Evolutionary conservation across 108 stramenopile genomes (phyloP), one percentile per base, ranked within the genome.

Genomic region (Nitzschia inconspicua): DNA sequence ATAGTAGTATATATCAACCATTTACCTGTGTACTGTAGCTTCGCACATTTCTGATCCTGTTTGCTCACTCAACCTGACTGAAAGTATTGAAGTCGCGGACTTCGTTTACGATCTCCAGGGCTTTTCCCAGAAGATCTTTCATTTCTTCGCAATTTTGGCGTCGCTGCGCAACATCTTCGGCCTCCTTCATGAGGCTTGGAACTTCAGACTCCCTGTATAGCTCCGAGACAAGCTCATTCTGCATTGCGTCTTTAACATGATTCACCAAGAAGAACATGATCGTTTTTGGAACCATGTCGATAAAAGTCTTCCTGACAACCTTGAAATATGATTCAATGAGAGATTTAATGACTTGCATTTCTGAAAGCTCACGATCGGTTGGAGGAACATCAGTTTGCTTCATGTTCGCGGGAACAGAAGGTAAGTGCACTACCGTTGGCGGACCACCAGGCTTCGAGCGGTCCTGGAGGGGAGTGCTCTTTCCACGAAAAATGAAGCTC

Each of bases 191-290:
- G 66, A 96, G 63, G 30, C 63, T 76, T 39, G 69, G 76, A 44
- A 90, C 71, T 54, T 91, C 86, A 22, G 78, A 84, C 47, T 96
- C 95, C 26, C 90, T 74, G 79, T 98, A 99, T 47, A 99, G 70
- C 56, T 88, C 91, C 24, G 83, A 72, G 4, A 99, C 97, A 32
- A 99, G 79, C 75, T 97, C 94, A 66, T 97, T 96, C 65, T 96
- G 97, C 54, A 99, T 63, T 26, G 84, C 87, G 57, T 94, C 96
- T 59, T 88, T 85, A 51, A 90, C 91, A 42, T 98, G 91, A 62
- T 97, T 97, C 25, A 99, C 97, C 25, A 99, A 70, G 60, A 97
- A 98, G 76, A 88, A 94, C 98, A 99, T 99, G 79, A 99, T 92
- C 3, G 96, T 97, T 73, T 99, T 98, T 18, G 97, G 97, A 22